Evolutionary conservation across 805 yeast species (phyloP), one percentile per base, ranked within the genome.

Genomic region (Candida ascalaphidarum): DNA sequence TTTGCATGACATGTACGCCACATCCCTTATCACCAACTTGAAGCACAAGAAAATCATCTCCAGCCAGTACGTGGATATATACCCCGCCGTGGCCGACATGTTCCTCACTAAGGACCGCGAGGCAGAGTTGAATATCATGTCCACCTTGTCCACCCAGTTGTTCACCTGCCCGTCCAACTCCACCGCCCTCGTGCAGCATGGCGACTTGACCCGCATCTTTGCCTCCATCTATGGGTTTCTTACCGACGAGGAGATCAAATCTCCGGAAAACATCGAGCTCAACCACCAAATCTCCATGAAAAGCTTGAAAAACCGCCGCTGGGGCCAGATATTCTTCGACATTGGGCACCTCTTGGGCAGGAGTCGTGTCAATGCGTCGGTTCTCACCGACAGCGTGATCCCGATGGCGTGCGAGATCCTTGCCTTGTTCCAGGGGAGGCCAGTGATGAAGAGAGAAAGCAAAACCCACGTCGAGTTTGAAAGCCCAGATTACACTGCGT

Each of bases 91-190:
- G 11, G 74, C 81, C 1, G 83, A 83, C 36, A 61, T 80, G 59
- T 82, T 77, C 40, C 62, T 82, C 26, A 55, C 68, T 0, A 59
- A 74, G 37, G 99, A 92, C 45, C 67, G 95, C 34, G 97, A 92
- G 45, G 95, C 96, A 0, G 95, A 86, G 41, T 55, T 73, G 30
- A 83, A 89, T 9, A 67, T 82, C 3, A 65, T 88, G 60, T 68
- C 77, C 21, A 73, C 78, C 21, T 56, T 89, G 13, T 76, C 94
- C 0, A 77, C 89, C 0, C 98, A 92, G 53, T 57, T 92, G 14
- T 86, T 86, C 52, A 88, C 96, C 0, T 80, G 94, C 30, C 96
- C 96, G 0, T 71, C 86, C 0, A 78, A 81, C 38, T 77, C 94
- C 1, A 69, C 71, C 1, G 57, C 73, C 16, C 70, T 82, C 15